These are phyloP conservation scores for Gracilaria domingensis DNA, from an alignment of 23 red algal genomes.

Conservation along the genomic window DNA sequence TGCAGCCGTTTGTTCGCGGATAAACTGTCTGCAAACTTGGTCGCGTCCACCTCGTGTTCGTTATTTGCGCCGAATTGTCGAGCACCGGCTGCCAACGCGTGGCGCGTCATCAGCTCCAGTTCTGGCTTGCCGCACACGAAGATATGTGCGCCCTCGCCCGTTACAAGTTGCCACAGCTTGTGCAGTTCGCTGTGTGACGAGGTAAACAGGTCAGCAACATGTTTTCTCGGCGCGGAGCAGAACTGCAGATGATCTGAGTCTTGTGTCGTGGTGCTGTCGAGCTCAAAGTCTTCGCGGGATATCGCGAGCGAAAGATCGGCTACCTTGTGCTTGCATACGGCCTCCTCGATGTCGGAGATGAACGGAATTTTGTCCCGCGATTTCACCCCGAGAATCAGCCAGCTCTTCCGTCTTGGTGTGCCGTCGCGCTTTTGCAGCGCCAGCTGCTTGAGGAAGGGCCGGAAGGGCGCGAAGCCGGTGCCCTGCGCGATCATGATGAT, in stretches of 20 bases:
- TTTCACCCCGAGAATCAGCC: slow-evolving; percentile 36
- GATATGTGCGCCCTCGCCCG: background rate
- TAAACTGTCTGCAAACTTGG: background rate
- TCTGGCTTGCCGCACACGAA: slow-evolving; percentile 38
- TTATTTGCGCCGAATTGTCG: background rate
- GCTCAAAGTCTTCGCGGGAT: slow-evolving; percentile 39
- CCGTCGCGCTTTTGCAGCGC: background rate
- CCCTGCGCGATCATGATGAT: slow-evolving; percentile 47
- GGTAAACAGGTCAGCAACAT: background rate
- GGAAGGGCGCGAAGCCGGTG: slow-evolving; percentile 32
- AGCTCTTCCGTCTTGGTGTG: background rate
- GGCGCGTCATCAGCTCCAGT: background rate
- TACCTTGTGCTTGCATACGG: slow-evolving; percentile 13
- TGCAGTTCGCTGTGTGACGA: background rate
- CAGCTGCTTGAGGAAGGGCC: slow-evolving; percentile 24
- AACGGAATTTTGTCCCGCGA: slow-evolving; percentile 21
- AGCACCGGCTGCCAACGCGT: background rate
- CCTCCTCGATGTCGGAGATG: slow-evolving; percentile 37
- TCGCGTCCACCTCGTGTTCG: background rate
- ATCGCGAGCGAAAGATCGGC: slow-evolving; percentile 19
- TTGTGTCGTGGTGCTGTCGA: background rate
- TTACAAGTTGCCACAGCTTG: background rate
- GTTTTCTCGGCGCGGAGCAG: background rate
- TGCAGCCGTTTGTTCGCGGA: slow-evolving; percentile 22
- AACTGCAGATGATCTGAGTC: background rate